Evolutionary conservation across 257 asterid genomes (phyloP), one percentile per base, ranked within the genome.

Genomic region (Pogostemon cablin): DNA sequence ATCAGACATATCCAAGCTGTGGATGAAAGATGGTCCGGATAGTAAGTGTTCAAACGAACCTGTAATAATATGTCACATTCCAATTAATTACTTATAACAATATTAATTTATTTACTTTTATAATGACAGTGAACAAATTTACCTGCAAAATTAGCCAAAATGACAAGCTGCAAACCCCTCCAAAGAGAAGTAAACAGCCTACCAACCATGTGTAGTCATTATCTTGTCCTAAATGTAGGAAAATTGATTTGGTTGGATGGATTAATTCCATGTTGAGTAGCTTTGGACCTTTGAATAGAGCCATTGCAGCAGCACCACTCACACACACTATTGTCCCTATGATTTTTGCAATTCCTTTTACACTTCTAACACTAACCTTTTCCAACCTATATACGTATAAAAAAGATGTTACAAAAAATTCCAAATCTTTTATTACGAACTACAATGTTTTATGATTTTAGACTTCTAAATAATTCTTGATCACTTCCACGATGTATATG

Each of bases 361-460:
- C 7, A 17, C 67, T 62, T 40, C 8, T 2, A 3, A 62, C 4
- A 7, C 67, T 12, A 62, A 62, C 55, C 55, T 84, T 85, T 74
- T 86, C 96, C 39, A 82, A 65, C 72, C 93, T 88, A 80, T 5
- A 12, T 50, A 17, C 7, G 11, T 4, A 15, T 25, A 25, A 25
- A 25, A 25, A 25, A 25, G 1, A 0, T 25, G 32, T 1, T 25
- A 25, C 25, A 20, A 20, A 20, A 20, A 20, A 0, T 20, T 20
- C 25, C 25, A 20, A 20, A 20, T 20, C 25, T 20, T 20, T 20
- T 20, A 20, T 20, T 0, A 20, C 25, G 25, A 20, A 20, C 25
- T 20, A 20, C 0, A 20, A 20, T 20, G 1, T 20, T 20, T 20
- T 20, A 1, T 20, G 25, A 20, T 20, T 20, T 20, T 20, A 20